Evolutionary conservation across 441 rosid genomes (phyloP), one percentile per base, ranked within the genome.

Genomic region (Geranium incanum): DNA sequence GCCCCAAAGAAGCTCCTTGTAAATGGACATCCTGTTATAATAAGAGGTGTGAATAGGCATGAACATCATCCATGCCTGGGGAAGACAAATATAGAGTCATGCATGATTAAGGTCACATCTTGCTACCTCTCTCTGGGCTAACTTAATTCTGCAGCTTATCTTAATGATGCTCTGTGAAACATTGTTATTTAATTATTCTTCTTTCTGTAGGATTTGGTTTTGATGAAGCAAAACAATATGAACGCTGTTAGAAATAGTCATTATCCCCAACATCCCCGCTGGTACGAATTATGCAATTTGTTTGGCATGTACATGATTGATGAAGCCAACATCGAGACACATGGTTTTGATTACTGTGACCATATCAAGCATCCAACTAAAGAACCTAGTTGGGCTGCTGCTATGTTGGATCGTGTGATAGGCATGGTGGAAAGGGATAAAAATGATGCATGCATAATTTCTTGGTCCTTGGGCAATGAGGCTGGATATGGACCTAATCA

Each of bases 401-500:
- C 97, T 69, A 95, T 95, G 93, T 66, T 92, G 86, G 97, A 95
- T 80, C 95, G 99, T 69, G 96, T 92, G 66, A 85, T 92, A 76
- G 93, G 97, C 79, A 95, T 95, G 99, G 97, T 95, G 45, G 99
- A 95, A 80, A 89, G 98, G 77, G 98, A 95, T 81, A 95, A 95
- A 83, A 95, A 95, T 82, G 96, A 95, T 66, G 84, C 95, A 7
- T 90, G 95, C 87, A 92, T 95, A 69, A 84, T 92, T 73, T 84
- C 84, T 71, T 95, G 99, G 99, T 95, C 99, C 45, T 84, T 92
- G 6, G 99, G 99, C 81, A 95, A 95, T 71, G 99, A 95, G 75
- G 73, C 99, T 77, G 87, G 90, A 68, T 87, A 95, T 75, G 99
- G 99, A 77, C 99, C 99, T 75, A 92, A 92, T 78, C 99, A 95